These are phyloP conservation scores for Erodium texanum DNA, from an alignment of 441 rosid genomes.

Conservation along the genomic window DNA sequence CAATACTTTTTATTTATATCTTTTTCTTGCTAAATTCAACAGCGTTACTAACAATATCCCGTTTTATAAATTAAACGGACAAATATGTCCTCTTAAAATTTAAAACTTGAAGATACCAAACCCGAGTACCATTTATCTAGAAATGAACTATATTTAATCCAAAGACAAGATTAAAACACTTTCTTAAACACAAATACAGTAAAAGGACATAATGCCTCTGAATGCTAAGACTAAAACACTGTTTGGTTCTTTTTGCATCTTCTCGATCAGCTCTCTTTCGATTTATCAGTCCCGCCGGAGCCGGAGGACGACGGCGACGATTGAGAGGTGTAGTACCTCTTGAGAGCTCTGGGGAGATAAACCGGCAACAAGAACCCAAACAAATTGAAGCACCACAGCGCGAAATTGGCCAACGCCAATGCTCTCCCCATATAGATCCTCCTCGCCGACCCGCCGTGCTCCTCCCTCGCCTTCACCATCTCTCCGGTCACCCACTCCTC, in stretches of 20 bases:
- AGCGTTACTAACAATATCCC: too few species aligned
- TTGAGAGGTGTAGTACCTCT: not conserved
- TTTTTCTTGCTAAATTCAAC: too few species aligned
- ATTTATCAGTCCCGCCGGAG: not conserved
- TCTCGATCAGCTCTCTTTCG: not conserved
- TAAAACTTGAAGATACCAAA: too few species aligned
- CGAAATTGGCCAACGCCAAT: not conserved
- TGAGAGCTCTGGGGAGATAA: not conserved
- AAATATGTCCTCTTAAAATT: too few species aligned
- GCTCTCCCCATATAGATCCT: not conserved
- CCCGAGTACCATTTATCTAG: too few species aligned
- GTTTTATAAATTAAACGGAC: too few species aligned
- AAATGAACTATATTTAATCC: too few species aligned
- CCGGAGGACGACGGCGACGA: not conserved
- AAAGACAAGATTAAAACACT: too few species aligned
- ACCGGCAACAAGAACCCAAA: not conserved
- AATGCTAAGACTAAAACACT: too few species aligned
- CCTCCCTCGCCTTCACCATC: not conserved
- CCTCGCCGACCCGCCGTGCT: not conserved
- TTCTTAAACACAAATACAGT: too few species aligned
- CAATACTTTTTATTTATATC: too few species aligned
- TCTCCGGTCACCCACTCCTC: not conserved
- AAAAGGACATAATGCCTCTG: too few species aligned
- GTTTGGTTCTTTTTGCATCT: not conserved
- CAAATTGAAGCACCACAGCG: not conserved